Base-by-base conservation (phyloP, 257 asterid species). In the Phtheirospermum japonicum region DNA sequence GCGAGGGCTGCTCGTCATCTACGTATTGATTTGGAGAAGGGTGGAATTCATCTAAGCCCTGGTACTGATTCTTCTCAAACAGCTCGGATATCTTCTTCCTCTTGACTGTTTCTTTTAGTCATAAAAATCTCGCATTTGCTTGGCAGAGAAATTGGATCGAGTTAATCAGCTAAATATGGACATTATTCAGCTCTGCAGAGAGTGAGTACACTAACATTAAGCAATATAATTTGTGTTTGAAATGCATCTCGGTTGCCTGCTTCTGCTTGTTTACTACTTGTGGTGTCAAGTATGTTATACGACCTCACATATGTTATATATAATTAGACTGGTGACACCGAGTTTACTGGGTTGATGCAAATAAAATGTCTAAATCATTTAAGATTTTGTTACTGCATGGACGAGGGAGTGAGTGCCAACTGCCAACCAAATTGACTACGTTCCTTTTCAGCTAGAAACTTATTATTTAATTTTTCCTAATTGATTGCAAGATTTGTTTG, bases 1-100 rank as follows among this genome's bases (percentile, higher is more conserved):
- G 80, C 16, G 37, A 83, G 94, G 76, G 89, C 91, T 69, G 99
- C 91, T 62, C 82, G 52, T 54, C 73, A 76, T 79, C 73, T 84
- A 61, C 94, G 94, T 10, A 73, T 63, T 71, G 97, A 89, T 78
- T 76, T 89, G 75, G 99, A 92, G 84, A 89, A 85, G 84, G 97
- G 97, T 71, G 99, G 99, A 72, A 86, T 89, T 80, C 97, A 92
- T 79, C 96, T 92, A 37, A 68, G 73, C 70, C 70, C 85, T 65
- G 96, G 99, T 92, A 79, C 45, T 53, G 64, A 59, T 74, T 68
- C 63, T 61, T 65, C 6, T 42, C 63, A 30, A 71, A 43, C 61
- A 59, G 58, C 53, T 67, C 1, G 18, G 14, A 39, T 32, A 36
- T 54, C 55, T 10, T 58, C 55, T 57, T 59, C 52, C 61, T 37